These are phyloP conservation scores for Colletotrichum sp. DNA, from an alignment of 2,329 filamentous ascomycete genomes.

Conservation along the genomic window DNA sequence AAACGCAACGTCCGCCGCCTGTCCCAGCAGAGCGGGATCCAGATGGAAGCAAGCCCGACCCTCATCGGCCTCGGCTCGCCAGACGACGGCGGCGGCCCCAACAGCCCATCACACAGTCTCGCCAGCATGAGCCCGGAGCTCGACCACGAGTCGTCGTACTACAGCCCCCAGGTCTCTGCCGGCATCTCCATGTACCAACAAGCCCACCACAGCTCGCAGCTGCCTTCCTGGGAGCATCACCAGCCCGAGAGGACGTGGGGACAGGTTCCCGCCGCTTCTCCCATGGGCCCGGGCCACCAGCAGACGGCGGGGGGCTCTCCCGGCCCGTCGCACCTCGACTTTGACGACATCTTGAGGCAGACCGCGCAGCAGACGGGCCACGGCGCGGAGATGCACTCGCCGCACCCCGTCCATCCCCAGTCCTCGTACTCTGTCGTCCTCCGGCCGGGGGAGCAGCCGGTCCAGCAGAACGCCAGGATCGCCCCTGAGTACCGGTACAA, in stretches of 20 bases:
- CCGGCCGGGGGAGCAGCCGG: not conserved
- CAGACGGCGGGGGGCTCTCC: not conserved
- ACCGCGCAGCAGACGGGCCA: not conserved
- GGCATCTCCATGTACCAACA: not conserved
- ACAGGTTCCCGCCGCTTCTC: not conserved
- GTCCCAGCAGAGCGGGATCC: not conserved
- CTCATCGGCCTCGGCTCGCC: not conserved
- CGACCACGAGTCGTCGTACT: not conserved
- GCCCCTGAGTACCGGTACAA: not conserved
- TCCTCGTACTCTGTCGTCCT: not conserved
- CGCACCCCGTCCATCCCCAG: not conserved
- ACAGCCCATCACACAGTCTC: not conserved
- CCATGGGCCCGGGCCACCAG: not conserved
- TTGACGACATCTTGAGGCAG: not conserved
- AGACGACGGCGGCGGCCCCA: not conserved
- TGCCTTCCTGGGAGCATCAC: not conserved
- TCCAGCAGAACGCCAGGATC: not conserved
- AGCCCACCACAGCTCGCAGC: not conserved
- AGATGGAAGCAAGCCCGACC: not conserved
- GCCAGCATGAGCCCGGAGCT: not conserved
- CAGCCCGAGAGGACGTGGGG: not conserved
- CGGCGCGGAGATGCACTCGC: not conserved
- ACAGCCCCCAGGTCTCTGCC: not conserved
- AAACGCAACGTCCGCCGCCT: slow-evolving; percentile 34
- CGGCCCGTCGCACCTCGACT: not conserved